Evolutionary conservation across 441 rosid genomes (phyloP).

Genomic region (Metrosideros polymorpha): DNA sequence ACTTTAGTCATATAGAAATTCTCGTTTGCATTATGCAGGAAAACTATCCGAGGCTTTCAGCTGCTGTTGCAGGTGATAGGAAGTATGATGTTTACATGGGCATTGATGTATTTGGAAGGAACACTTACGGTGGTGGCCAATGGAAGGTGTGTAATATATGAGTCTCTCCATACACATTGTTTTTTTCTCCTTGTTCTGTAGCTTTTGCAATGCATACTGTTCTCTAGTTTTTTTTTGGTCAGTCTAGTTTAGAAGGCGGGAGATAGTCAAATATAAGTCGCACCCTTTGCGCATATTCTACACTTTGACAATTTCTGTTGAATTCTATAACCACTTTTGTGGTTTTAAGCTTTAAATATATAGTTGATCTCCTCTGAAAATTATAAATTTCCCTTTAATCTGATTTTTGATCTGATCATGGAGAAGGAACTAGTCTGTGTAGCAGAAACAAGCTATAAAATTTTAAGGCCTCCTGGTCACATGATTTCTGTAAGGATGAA

Average conservation of each 20-base stretch:
- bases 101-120: constrained; percentile 80
- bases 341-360: neutral
- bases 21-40: constrained; percentile 25
- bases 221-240: too few species aligned
- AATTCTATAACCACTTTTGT: neutral
- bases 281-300: neutral
- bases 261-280: neutral
- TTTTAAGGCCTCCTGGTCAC: neutral
- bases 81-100: constrained; percentile 83
- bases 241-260: neutral
- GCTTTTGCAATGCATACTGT: neutral
- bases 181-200: neutral
- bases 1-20: neutral
- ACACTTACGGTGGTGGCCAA: constrained; percentile 75
- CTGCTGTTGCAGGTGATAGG: constrained; percentile 62
- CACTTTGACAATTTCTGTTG: too few species aligned
- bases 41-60: constrained; percentile 53
- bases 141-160: constrained; percentile 43
- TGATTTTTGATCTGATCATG: neutral
- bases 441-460: neutral
- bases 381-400: neutral
- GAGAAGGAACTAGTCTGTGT: neutral
- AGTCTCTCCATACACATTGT: neutral
- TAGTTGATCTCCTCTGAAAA: neutral
- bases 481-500: neutral